Base-by-base conservation (phyloP, 1,284 basidiomycete genomes). In the Austroboletus niveus region DNA sequence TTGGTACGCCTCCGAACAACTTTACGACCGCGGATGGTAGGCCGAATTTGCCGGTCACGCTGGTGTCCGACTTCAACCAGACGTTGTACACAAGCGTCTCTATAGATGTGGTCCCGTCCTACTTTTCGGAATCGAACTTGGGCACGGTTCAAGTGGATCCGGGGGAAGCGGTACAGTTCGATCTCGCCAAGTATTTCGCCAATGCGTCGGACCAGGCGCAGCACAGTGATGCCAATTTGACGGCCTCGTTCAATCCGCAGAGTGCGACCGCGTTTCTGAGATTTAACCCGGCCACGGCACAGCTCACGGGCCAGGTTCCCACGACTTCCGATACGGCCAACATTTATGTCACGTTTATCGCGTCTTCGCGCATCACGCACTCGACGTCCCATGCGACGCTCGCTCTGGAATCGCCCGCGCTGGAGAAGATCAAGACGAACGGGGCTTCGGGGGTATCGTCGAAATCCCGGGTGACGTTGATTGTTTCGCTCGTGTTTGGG, bases 361-460 rank as follows among this genome's bases (percentile, higher is more conserved):
- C 84, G 2, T 85, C 82, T 65, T 85, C 84, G 39, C 72, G 67
- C 43, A 53, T 76, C 27, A 89, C 85, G 3, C 85, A 85, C 60
- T 87, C 88, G 8, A 85, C 80, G 0, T 92, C 88, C 11, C 83
- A 85, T 60, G 72, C 83, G 2, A 76, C 63, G 42, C 72, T 90
- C n/a, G 68, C 74, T 1, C 70, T 91, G 43, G 75, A 77, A 31
- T 71, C 84, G 27, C 71, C 75, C 3, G 63, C 73, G 17, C 17
- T 70, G 48, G 65, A 68, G 42, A 48, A 35, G 12, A 52, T 65
- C 48, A 56, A 57, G 22, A 69, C 67, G 12, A 58, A 57, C 45
- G 65, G 60, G 11, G 54, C 27, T 29, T 55, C 8, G 59, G 57
- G 20, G 54, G 58, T 5, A 61, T 75, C 4, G 77, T 75, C 7